phyloP scores from a whole-genome alignment of 2,329 filamentous ascomycete genomes.

The Fusarium citri region DNA sequence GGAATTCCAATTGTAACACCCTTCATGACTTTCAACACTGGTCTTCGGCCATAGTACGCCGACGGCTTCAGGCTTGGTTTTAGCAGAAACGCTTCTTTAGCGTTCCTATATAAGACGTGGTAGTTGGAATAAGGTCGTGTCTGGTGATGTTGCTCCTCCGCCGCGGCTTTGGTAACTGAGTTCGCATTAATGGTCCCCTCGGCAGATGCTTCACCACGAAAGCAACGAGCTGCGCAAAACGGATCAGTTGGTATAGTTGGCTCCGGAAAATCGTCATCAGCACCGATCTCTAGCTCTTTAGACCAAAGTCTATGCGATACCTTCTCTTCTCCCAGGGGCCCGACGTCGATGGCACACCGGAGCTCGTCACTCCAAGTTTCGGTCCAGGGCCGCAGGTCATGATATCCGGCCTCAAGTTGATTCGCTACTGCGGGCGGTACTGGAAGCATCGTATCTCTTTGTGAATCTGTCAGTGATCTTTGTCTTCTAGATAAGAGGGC shows the following conservation, averaged over 20 bases:
- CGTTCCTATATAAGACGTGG: conserved; percentile 88
- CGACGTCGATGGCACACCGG: conserved; percentile 89
- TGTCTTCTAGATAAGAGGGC: too few relatives aligned
- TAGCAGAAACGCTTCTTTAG: conserved; percentile 81
- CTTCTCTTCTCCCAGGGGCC: conserved; percentile 90
- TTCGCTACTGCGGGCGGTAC: conserved; percentile 89
- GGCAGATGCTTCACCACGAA: conserved; percentile 68
- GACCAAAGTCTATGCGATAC: conserved; percentile 87
- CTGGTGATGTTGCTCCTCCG: conserved; percentile 53
- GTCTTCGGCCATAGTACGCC: conserved; percentile 82
- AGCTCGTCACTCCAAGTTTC: conserved; percentile 94
- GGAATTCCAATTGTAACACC: conserved; percentile 84
- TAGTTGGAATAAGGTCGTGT: conserved; percentile 75
- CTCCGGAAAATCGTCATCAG: conserved; percentile 46
- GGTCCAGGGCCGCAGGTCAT: conserved; percentile 87
- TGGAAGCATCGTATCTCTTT: conserved; percentile 86
- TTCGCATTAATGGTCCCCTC: conserved; percentile 60
- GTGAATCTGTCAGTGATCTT: conserved; percentile 28
- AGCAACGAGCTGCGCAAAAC: conserved; percentile 70
- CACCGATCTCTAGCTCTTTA: conserved; percentile 55
- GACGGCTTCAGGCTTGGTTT: conserved; percentile 89
- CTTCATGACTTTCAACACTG: conserved; percentile 86
- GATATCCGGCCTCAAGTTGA: conserved; percentile 90
- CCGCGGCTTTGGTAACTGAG: conserved; percentile 49
- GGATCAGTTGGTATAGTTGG: conserved; percentile 64